These are phyloP conservation scores for Backusella australiensis DNA, from an alignment of 192 early-diverging fungal species.

Conservation along the genomic window DNA sequence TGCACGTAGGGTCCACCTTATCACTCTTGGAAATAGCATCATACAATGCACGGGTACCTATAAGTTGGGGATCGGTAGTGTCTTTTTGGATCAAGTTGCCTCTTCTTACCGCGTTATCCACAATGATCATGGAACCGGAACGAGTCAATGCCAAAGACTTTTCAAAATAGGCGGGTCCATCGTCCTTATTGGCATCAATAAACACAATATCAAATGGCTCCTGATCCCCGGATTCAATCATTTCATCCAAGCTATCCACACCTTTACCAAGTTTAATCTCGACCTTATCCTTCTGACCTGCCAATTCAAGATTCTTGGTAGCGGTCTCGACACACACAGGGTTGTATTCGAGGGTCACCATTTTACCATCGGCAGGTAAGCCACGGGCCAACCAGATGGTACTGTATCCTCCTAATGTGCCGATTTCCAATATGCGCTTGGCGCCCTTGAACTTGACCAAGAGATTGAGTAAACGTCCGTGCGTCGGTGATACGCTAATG, in stretches of 20 bases:
- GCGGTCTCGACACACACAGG: not conserved
- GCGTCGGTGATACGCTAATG: not conserved
- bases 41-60: not conserved
- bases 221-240: not conserved
- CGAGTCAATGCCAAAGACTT: not conserved
- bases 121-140: not conserved
- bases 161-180: not conserved
- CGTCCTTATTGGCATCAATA: not conserved
- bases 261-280: not conserved
- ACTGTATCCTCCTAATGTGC: slow-evolving; percentile 5
- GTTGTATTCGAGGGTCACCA: not conserved
- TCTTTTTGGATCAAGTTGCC: not conserved
- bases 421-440: not conserved
- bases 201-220: slow-evolving; percentile 3
- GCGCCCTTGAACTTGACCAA: not conserved
- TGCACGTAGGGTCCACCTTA: not conserved
- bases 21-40: not conserved
- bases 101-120: not conserved
- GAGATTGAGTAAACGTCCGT: not conserved
- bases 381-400: slow-evolving; percentile 1
- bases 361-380: not conserved
- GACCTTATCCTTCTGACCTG: not conserved
- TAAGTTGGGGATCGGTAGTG: not conserved
- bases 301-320: not conserved
- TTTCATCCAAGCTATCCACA: not conserved